These are phyloP conservation scores for Quercus suber DNA, from an alignment of 306 rosid species.

Conservation along the genomic window DNA sequence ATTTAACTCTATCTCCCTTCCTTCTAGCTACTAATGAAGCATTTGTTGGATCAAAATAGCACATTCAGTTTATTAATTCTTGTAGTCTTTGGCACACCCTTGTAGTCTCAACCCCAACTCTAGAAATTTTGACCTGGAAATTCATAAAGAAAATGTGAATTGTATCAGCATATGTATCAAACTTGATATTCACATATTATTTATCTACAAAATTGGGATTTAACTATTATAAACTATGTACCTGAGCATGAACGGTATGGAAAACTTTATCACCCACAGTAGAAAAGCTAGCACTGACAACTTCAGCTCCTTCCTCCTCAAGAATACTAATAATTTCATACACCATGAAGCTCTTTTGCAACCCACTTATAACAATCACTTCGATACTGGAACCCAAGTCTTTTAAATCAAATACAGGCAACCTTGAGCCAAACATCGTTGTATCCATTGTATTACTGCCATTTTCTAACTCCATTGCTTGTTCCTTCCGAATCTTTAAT, in stretches of 20 bases:
- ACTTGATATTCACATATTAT: background rate
- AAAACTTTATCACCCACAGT: constrained; percentile 43
- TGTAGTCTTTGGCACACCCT: constrained; percentile 52
- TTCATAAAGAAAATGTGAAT: background rate
- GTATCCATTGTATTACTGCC: background rate
- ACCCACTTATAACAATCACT: constrained; percentile 49
- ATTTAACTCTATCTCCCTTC: background rate
- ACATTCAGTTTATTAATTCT: constrained; percentile 24
- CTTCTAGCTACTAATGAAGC: background rate
- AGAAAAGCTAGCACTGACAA: constrained; percentile 45
- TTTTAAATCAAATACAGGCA: constrained; percentile 47
- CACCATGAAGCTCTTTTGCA: constrained; percentile 50
- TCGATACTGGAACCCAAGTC: constrained; percentile 52
- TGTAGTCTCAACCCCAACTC: constrained; percentile 64
- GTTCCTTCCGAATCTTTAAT: constrained; percentile 45
- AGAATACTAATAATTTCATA: constrained; percentile 48
- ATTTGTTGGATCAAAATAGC: background rate
- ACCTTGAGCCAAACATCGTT: background rate
- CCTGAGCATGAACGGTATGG: constrained; percentile 64
- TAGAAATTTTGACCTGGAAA: constrained; percentile 54
- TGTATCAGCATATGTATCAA: no score
- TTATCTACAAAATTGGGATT: no score
- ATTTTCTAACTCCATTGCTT: constrained; percentile 13
- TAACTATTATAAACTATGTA: constrained; percentile 9
- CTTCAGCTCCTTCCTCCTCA: constrained; percentile 76